phyloP scores from a whole-genome alignment of 345 rosid species.

The Cardamine occulta region DNA sequence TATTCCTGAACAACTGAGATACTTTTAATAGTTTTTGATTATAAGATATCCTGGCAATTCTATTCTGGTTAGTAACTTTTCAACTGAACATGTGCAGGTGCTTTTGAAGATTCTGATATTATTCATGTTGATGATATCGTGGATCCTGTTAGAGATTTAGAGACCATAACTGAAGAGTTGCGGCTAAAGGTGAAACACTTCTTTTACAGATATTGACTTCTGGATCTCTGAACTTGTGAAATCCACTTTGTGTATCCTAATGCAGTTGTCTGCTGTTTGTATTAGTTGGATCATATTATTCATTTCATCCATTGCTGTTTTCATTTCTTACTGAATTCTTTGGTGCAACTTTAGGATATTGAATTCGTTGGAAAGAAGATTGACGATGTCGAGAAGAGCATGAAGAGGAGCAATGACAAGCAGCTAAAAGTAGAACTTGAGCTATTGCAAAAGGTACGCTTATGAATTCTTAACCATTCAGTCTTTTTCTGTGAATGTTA shows the following conservation, averaged over 20 bases:
- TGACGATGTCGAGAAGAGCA: constrained; percentile 94
- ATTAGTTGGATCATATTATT: constrained; percentile 1
- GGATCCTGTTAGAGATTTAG: constrained; percentile 96
- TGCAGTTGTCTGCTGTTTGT: not conserved
- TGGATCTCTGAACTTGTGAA: not conserved
- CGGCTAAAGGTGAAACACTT: constrained; percentile 69
- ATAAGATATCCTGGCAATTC: not conserved
- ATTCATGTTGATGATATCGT: constrained; percentile 93
- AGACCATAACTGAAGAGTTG: constrained; percentile 76
- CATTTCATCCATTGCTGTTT: constrained; percentile 7
- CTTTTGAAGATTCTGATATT: constrained; percentile 95
- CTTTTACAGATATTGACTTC: constrained; percentile 11
- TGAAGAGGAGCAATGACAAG: constrained; percentile 99
- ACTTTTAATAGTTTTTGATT: not conserved
- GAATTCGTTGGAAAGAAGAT: constrained; percentile 80
- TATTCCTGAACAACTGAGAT: not conserved
- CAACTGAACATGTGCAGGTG: constrained; percentile 54
- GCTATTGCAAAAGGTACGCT: constrained; percentile 46
- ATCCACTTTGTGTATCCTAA: not conserved
- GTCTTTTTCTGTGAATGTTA: not conserved
- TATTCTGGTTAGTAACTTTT: constrained; percentile 21
- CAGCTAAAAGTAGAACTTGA: constrained; percentile 84
- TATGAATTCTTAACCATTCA: constrained; percentile 1
- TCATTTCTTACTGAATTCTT: constrained; percentile 20
- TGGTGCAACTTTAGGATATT: constrained; percentile 64